Conservation (phyloP, 2,329 filamentous ascomycete species). For the Alternaria rosae region DNA sequence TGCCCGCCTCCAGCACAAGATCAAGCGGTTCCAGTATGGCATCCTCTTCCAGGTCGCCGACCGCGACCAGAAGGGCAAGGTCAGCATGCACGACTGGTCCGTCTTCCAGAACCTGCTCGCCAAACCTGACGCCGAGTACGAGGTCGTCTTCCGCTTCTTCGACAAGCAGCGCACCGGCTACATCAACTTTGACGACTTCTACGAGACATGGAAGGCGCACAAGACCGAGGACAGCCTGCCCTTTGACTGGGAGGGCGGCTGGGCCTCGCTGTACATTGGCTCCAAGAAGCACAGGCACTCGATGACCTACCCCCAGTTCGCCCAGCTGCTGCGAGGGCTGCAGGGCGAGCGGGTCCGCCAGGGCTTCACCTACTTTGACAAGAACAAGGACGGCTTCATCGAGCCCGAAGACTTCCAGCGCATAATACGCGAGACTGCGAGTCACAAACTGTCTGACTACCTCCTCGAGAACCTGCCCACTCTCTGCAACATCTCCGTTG, state of each 20-base stretch:
- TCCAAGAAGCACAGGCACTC: constrained; percentile 85
- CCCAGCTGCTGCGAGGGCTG: constrained; percentile 94
- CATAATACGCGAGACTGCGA: constrained; percentile 91
- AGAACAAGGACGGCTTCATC: constrained; percentile 91
- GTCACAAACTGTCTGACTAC: constrained; percentile 97
- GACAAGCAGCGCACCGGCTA: constrained; percentile 82
- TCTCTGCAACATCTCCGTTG: constrained; percentile 90
- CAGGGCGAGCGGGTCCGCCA: constrained; percentile 96
- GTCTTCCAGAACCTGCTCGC: constrained; percentile 92
- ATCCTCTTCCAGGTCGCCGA: constrained; percentile 94
- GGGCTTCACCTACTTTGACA: constrained; percentile 91
- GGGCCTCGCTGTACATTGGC: constrained; percentile 94
- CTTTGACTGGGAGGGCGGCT: constrained; percentile 97
- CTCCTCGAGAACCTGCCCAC: constrained; percentile 88
- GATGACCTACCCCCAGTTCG: constrained; percentile 95
- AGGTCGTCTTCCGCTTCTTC: constrained; percentile 97
- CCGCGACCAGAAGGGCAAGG: constrained; percentile 72
- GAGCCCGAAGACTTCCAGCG: constrained; percentile 94
- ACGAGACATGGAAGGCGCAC: constrained; percentile 84
- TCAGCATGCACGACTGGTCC: constrained; percentile 86
- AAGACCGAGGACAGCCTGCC: constrained; percentile 85
- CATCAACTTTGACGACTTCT: constrained; percentile 90
- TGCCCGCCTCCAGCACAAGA: constrained; percentile 78
- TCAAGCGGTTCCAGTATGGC: constrained; percentile 92
- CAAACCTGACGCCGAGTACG: constrained; percentile 97